Conservation (phyloP, 1,139 yeast genomes). For the Yamadazyma atmosphaerica region DNA sequence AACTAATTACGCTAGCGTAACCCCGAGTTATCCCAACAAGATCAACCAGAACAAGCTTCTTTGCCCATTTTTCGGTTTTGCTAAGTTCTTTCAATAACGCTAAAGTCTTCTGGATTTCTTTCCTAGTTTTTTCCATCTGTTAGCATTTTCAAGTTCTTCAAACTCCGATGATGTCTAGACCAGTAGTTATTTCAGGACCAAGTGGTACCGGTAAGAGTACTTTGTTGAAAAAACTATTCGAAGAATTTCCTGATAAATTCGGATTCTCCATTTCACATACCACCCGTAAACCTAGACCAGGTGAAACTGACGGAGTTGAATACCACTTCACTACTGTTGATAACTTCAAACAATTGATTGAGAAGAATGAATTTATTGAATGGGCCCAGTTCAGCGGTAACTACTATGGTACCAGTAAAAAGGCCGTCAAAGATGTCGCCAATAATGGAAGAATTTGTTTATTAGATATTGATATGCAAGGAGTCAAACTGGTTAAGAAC, state of each 20-base stretch:
- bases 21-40: no score
- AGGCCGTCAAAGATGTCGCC: constrained; percentile 77
- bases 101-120: background rate
- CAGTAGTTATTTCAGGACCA: constrained; percentile 95
- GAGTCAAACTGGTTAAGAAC: constrained; percentile 86
- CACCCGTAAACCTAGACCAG: constrained; percentile 87
- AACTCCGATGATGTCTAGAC: constrained; percentile 43
- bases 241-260: constrained; percentile 83
- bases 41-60: no score
- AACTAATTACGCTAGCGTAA: no score
- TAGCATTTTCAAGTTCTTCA: background rate
- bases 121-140: background rate
- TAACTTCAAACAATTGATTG: constrained; percentile 73
- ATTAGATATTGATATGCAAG: constrained; percentile 98
- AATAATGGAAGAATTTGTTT: constrained; percentile 71
- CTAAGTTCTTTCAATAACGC: no score
- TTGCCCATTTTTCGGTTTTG: no score
- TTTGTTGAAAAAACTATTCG: constrained; percentile 80
- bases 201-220: constrained; percentile 98
- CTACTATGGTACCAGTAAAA: constrained; percentile 91
- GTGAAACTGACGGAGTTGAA: constrained; percentile 87
- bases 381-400: constrained; percentile 99
- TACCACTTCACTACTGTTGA: constrained; percentile 84
- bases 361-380: constrained; percentile 78
- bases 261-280: constrained; percentile 96